Evolutionary conservation across 1,284 basidiomycete genomes (phyloP), one percentile per base, ranked within the genome.

Genomic region (Cryptococcus jaspeensis): DNA sequence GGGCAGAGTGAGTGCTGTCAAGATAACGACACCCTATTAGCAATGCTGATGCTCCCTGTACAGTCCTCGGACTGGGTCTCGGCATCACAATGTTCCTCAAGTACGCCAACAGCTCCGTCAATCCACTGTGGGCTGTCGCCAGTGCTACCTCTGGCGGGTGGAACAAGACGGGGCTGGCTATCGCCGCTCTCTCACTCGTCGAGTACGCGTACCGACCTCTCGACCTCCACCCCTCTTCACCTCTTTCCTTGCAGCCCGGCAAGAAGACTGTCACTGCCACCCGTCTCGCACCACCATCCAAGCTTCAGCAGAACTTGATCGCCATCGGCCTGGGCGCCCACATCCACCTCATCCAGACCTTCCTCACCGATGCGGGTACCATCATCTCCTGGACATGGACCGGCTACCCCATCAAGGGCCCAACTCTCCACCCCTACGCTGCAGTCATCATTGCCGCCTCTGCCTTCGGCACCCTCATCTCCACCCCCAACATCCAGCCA

Each of bases 321-420:
- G 60, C 56, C 53, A 59, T 89, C 36, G 85, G 89, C 0, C 78
- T 93, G 5, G 91, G 90, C 2, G 82, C 84, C 38, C 78, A 91
- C 35, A 76, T 93, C 16, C 92, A 90, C 78, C 82, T 85, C 13
- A 67, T 94, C 0, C 90, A 95, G 69, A 87, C 85, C 37, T 82
- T 92, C 55, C 79, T 91, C 42, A 85, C 86, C 6, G 92, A 97
- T 64, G 80, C 87, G 0, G 88, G 87, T 58, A 93, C 91, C 0
- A 82, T 94, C 53, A 84, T 95, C 59, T 86, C 90, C 1, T 95
- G 90, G 89, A 87, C 88, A 0, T 96, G 92, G 91, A 88, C 88
- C 0, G 93, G 93, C 1, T 95, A 87, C 65, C 90, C 93, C 0
- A 69, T 83, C 58, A 83, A 79, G 42, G 90, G 90, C 0, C 92